These are phyloP conservation scores for Penicillium atrosanguineum DNA, from an alignment of 495 filamentous ascomycete species.

Conservation along the genomic window DNA sequence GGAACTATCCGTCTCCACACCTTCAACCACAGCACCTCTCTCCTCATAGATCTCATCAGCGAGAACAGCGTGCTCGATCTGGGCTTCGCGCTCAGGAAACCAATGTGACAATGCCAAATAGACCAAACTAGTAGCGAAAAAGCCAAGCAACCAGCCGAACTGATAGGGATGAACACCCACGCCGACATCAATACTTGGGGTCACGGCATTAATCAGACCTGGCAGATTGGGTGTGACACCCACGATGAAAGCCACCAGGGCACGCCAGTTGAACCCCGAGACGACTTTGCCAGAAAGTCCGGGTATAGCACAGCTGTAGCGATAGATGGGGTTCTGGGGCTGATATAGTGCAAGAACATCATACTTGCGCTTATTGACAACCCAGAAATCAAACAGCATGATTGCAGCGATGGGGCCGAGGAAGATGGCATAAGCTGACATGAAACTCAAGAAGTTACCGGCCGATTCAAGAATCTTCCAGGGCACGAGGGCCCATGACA, in stretches of 20 bases:
- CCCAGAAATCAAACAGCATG: constrained; percentile 67
- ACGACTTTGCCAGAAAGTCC: constrained; percentile 4
- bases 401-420: constrained; percentile 67
- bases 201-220: constrained; percentile 53
- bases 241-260: constrained; percentile 58
- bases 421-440: constrained; percentile 65
- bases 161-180: constrained; percentile 51
- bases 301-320: constrained; percentile 49
- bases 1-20: constrained; percentile 22
- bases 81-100: constrained; percentile 37
- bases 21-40: constrained; percentile 28
- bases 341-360: constrained; percentile 55
- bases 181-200: constrained; percentile 40
- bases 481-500: constrained; percentile 60
- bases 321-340: constrained; percentile 36
- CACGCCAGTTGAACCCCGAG: constrained; percentile 63
- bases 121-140: constrained; percentile 43
- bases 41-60: constrained; percentile 51
- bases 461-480: constrained; percentile 64
- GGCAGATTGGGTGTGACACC: constrained; percentile 63
- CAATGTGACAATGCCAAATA: constrained; percentile 41
- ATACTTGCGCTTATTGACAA: constrained; percentile 58
- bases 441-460: constrained; percentile 57
- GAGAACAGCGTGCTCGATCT: constrained; percentile 39
- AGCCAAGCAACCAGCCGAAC: constrained; percentile 58